A percentile compares a stretch with the other conserved stretches of the same genome.
phyloP scores from a whole-genome alignment of 192 early-diverging fungal species.

The Mortierella claussenii region DNA sequence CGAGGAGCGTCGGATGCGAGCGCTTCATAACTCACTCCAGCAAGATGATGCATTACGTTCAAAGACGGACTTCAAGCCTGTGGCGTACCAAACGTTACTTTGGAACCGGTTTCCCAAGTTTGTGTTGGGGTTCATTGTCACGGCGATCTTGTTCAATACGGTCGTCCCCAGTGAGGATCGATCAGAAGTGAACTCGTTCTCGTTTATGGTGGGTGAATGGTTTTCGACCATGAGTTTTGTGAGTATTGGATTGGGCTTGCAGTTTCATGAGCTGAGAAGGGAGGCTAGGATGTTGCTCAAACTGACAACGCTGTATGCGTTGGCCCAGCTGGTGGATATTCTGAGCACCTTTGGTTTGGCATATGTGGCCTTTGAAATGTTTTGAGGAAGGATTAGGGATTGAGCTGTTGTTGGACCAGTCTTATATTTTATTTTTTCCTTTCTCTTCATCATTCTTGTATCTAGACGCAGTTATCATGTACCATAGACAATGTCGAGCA shows the following conservation, averaged over 20 bases:
- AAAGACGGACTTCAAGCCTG: constrained; percentile 39
- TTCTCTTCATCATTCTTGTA: too few relatives aligned
- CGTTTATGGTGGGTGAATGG: constrained; percentile 65
- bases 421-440: too few relatives aligned
- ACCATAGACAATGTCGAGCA: too few relatives aligned
- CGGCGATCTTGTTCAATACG: constrained; percentile 65
- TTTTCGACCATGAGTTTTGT: constrained; percentile 67
- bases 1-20: constrained; percentile 42
- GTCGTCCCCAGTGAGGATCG: constrained; percentile 42
- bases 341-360: constrained; percentile 56
- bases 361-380: constrained; percentile 60
- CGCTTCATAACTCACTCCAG: constrained; percentile 22
- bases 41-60: constrained; percentile 27
- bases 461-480: too few relatives aligned
- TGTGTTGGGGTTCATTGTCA: constrained; percentile 63
- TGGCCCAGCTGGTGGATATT: constrained; percentile 64
- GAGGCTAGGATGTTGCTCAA: constrained; percentile 56
- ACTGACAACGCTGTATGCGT: constrained; percentile 56
- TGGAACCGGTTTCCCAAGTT: constrained; percentile 68
- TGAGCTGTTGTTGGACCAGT: too few relatives aligned
- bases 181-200: constrained; percentile 53
- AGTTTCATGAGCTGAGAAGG: constrained; percentile 57
- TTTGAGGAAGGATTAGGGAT: too few relatives aligned
- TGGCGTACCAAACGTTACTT: constrained; percentile 39
- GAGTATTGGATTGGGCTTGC: constrained; percentile 60